Evolutionary conservation across 78 protist species (phyloP).

Genomic region (Dictyostelium discoideum): DNA sequence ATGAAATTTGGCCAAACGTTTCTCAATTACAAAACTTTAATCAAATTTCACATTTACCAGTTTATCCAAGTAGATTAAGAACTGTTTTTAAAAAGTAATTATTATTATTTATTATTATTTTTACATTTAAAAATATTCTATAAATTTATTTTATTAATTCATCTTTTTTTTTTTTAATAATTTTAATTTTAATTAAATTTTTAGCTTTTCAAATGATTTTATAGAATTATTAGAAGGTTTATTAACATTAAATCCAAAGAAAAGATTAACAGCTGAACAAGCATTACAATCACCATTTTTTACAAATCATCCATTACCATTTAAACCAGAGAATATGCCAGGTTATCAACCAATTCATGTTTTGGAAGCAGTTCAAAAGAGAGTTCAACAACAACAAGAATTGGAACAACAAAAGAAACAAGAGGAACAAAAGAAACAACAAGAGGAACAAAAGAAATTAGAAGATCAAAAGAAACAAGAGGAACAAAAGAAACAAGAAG

Average conservation of each 20-base stretch:
- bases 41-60: constrained; percentile 26
- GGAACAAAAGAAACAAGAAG: constrained; percentile 28
- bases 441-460: neutral
- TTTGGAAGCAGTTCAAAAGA: constrained; percentile 71
- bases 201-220: constrained; percentile 54
- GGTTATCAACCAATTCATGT: constrained; percentile 74
- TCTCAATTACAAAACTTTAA: constrained; percentile 87
- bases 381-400: constrained; percentile 50
- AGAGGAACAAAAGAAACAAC: constrained; percentile 9
- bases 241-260: constrained; percentile 73
- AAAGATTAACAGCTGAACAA: constrained; percentile 69
- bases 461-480: constrained; percentile 11
- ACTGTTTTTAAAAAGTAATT: constrained; percentile 60
- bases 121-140: neutral
- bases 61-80: constrained; percentile 65
- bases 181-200: neutral
- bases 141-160: too few species aligned
- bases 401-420: neutral
- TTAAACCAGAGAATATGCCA: constrained; percentile 71
- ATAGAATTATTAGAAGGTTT: constrained; percentile 68
- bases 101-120: neutral
- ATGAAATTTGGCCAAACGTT: constrained; percentile 92
- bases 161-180: neutral
- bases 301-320: constrained; percentile 62
- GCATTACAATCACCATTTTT: constrained; percentile 66